Conservation (phyloP, 2,329 filamentous ascomycete species). For the Ascochyta pisi region DNA sequence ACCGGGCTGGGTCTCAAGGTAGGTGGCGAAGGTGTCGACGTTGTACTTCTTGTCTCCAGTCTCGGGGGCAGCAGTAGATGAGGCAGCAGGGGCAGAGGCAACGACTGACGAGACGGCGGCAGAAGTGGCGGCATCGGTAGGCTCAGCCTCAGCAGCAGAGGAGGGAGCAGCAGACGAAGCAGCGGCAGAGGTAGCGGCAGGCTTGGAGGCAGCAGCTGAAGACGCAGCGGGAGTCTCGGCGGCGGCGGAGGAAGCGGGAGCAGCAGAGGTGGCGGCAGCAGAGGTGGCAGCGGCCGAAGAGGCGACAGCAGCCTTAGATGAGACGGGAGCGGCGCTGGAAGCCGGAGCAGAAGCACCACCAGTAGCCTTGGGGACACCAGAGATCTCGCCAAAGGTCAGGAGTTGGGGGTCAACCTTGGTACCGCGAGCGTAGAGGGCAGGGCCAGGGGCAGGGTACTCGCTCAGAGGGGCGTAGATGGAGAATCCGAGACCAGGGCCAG, state of each 20-base stretch:
- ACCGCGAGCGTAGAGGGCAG: conserved; percentile 46
- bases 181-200: conserved; percentile 5
- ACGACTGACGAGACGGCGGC: conserved; percentile 12
- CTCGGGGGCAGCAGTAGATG: conserved; percentile 15
- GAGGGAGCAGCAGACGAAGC: conserved; percentile 6
- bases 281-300: conserved; percentile 14
- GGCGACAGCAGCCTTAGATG: conserved; percentile 11
- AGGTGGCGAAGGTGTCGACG: conserved; percentile 7
- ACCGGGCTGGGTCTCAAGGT: conserved; percentile 16
- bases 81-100: conserved; percentile 18
- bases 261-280: conserved; percentile 10
- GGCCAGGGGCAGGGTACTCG: conserved; percentile 52
- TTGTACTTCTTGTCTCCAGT: conserved; percentile 15
- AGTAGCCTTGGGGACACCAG: conserved; percentile 29
- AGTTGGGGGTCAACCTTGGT: conserved; percentile 32
- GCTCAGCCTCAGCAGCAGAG: conserved; percentile 13
- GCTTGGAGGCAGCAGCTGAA: conserved; percentile 4
- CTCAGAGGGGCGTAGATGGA: conserved; percentile 49
- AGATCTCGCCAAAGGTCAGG: conserved; percentile 34
- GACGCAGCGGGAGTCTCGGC: conserved; percentile 1
- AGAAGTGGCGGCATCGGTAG: conserved; percentile 6
- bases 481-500: conserved; percentile 53
- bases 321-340: conserved; percentile 20
- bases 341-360: conserved; percentile 28
- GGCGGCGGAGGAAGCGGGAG: conserved; percentile 7